These are phyloP conservation scores for Sambucus nigra DNA, from an alignment of 129 eudicot genomes.

Conservation along the genomic window DNA sequence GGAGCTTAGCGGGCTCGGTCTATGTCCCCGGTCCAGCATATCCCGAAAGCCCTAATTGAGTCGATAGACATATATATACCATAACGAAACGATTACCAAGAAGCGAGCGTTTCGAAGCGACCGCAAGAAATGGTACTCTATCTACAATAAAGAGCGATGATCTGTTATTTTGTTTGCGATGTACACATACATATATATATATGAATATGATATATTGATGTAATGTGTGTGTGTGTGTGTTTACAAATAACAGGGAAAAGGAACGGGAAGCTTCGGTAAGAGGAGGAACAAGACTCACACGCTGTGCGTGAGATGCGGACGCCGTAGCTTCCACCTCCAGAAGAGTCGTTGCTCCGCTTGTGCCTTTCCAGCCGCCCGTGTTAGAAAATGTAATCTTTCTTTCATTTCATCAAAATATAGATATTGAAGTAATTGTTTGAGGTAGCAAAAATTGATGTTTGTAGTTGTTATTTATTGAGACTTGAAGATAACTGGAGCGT, in stretches of 20 bases:
- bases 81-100: too few species aligned
- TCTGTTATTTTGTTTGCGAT: too few species aligned
- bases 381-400: slow-evolving; percentile 44
- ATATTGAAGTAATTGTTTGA: not conserved
- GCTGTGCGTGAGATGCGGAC: slow-evolving; percentile 68
- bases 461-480: not conserved
- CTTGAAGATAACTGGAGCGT: slow-evolving; percentile 38
- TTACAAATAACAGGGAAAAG: slow-evolving; percentile 43
- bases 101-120: too few species aligned
- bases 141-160: too few species aligned
- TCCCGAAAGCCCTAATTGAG: too few species aligned
- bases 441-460: not conserved
- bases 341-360: slow-evolving; percentile 78
- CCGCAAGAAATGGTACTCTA: too few species aligned
- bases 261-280: slow-evolving; percentile 76
- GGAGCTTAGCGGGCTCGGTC: too few species aligned
- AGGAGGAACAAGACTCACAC: slow-evolving; percentile 87
- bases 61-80: too few species aligned
- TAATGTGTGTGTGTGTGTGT: too few species aligned
- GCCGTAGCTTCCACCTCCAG: slow-evolving; percentile 73
- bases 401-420: not conserved
- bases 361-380: slow-evolving; percentile 76
- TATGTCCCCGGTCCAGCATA: too few species aligned
- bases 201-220: too few species aligned
- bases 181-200: too few species aligned